These are phyloP conservation scores for Aphanocladium album DNA, from an alignment of 2,329 filamentous ascomycete species.

Conservation along the genomic window DNA sequence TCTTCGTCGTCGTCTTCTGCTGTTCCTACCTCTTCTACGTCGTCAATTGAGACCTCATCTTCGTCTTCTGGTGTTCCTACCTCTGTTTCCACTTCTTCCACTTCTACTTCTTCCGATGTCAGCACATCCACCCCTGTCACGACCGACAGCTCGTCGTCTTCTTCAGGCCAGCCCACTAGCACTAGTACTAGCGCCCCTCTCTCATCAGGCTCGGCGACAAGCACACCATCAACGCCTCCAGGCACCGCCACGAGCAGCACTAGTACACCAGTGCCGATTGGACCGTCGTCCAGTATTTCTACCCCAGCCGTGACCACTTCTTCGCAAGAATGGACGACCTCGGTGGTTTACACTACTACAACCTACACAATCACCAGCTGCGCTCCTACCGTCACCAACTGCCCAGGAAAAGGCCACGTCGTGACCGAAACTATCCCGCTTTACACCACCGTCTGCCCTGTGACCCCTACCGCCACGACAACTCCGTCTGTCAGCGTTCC, in stretches of 20 bases:
- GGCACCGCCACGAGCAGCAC: not conserved
- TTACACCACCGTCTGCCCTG: slow-evolving; percentile 8
- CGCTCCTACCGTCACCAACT: slow-evolving; percentile 24
- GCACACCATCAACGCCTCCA: not conserved
- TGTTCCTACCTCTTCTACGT: not conserved
- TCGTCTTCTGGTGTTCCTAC: not conserved
- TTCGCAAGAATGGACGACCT: slow-evolving; percentile 18
- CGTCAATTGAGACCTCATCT: not conserved
- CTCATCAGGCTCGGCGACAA: not conserved
- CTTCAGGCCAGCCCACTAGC: not conserved
- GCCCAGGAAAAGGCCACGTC: slow-evolving; percentile 19
- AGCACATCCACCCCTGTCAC: not conserved
- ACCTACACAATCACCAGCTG: slow-evolving; percentile 29
- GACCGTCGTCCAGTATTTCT: not conserved
- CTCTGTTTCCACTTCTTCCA: not conserved
- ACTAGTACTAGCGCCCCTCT: not conserved
- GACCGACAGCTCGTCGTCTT: not conserved
- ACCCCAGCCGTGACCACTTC: not conserved
- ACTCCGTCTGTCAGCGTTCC: not conserved
- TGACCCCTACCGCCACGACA: not conserved
- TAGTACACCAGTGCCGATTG: not conserved
- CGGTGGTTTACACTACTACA: slow-evolving; percentile 25
- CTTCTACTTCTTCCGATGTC: not conserved
- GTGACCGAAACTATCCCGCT: slow-evolving; percentile 8
- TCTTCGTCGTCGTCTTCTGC: not conserved